Evolutionary conservation across 1,284 basidiomycete species (phyloP).

Genomic region (Tranzscheliella williamsii): DNA sequence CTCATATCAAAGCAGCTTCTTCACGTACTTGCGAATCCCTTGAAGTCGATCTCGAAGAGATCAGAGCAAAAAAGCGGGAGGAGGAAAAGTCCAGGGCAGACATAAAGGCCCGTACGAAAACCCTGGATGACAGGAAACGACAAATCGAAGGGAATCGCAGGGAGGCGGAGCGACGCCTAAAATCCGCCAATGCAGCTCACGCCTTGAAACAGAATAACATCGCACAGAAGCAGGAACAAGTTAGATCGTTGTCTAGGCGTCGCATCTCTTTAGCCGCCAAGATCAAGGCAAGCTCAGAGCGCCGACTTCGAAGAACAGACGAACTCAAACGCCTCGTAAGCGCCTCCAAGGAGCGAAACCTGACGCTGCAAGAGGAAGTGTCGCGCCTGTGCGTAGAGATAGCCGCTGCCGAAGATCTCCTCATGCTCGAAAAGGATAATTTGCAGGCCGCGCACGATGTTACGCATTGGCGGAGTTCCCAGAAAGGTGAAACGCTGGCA

Average conservation of each 20-base stretch:
- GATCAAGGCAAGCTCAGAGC: constrained; percentile 43
- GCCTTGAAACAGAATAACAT: constrained; percentile 31
- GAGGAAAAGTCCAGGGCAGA: constrained; percentile 80
- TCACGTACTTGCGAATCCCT: constrained; percentile 68
- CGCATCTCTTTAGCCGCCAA: constrained; percentile 58
- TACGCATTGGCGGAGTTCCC: not conserved
- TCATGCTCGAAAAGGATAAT: not conserved
- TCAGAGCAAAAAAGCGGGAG: constrained; percentile 75
- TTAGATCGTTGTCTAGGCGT: constrained; percentile 68
- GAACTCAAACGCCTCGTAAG: constrained; percentile 4
- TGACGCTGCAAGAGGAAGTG: not conserved
- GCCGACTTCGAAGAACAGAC: constrained; percentile 16
- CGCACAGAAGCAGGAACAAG: constrained; percentile 70
- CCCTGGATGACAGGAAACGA: constrained; percentile 83
- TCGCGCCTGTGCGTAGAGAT: not conserved
- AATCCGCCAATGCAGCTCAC: constrained; percentile 70
- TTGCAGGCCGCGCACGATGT: not conserved
- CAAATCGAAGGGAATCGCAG: constrained; percentile 75
- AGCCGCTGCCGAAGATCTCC: not conserved
- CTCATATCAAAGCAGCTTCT: constrained; percentile 68
- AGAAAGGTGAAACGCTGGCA: not conserved
- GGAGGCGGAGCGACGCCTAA: constrained; percentile 85
- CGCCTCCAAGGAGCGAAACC: not conserved
- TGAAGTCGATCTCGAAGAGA: constrained; percentile 73
- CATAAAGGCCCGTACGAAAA: constrained; percentile 77